phyloP scores from a whole-genome alignment of 202 grass and related monocot genomes.

The Brachypodium distachyon region DNA sequence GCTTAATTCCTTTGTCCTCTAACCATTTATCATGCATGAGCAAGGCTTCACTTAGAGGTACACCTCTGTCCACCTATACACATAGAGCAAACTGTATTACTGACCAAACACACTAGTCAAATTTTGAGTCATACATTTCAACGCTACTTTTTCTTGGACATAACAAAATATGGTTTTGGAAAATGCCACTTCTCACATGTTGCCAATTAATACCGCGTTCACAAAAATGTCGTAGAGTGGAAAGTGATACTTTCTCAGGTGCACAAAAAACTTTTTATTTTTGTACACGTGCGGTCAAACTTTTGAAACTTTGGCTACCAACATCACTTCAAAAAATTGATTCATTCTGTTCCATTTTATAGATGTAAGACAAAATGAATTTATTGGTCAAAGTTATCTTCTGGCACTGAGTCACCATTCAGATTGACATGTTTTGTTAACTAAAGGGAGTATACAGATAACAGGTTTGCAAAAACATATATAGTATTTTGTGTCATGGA shows the following conservation, averaged over 20 bases:
- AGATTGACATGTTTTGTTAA: background rate
- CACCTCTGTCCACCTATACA: constrained; percentile 91
- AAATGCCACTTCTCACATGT: background rate
- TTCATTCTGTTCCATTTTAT: background rate
- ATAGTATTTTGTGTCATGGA: background rate
- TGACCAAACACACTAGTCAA: background rate
- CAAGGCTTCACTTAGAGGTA: constrained; percentile 88
- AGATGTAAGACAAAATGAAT: background rate
- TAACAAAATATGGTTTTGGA: background rate
- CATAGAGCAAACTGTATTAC: background rate
- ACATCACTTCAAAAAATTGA: background rate
- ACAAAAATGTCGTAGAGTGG: background rate
- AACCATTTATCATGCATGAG: constrained; percentile 99
- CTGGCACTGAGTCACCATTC: background rate
- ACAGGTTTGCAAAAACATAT: background rate
- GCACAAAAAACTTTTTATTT: too few relatives aligned
- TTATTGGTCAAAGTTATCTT: background rate
- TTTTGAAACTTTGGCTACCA: background rate
- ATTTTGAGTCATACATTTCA: background rate
- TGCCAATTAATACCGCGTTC: background rate
- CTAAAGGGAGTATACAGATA: background rate
- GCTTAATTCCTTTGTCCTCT: constrained; percentile 94
- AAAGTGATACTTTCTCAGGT: background rate
- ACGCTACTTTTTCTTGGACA: background rate
- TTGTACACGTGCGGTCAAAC: background rate